These are phyloP conservation scores for Rubia yunnanensis DNA, from an alignment of 257 asterid species.

Conservation along the genomic window DNA sequence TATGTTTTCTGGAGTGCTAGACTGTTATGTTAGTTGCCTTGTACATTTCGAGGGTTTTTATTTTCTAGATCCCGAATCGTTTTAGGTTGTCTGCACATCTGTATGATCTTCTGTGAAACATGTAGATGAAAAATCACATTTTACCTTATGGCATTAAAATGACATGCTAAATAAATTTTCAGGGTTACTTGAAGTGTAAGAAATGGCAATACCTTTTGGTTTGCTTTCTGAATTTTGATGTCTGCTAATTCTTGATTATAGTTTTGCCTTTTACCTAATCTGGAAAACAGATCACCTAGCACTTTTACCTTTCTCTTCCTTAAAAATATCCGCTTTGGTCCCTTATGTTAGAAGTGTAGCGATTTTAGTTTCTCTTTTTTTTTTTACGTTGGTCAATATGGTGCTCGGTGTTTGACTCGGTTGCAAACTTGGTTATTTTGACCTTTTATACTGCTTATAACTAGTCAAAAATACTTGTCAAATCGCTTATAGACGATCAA, in stretches of 20 bases:
- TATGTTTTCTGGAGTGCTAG: not conserved
- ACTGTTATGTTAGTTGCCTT: not conserved
- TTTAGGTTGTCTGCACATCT: not conserved
- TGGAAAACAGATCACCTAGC: slow-evolving; percentile 21
- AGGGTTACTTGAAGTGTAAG: slow-evolving; percentile 14
- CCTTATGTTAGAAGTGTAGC: not conserved
- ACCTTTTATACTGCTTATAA: not conserved
- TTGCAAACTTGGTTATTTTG: not conserved
- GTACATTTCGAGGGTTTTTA: not conserved
- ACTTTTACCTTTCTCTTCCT: slow-evolving; percentile 10
- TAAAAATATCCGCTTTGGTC: not conserved
- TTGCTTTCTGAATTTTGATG: slow-evolving; percentile 8
- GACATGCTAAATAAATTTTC: not conserved
- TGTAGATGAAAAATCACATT: not conserved
- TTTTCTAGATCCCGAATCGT: not conserved
- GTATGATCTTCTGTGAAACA: not conserved
- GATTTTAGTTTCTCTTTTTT: not conserved
- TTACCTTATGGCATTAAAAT: not conserved
- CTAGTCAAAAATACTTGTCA: not conserved
- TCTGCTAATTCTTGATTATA: slow-evolving; percentile 11
- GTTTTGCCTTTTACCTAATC: slow-evolving; percentile 6
- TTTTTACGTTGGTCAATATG: not conserved
- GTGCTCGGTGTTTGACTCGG: not conserved
- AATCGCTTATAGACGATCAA: not conserved
- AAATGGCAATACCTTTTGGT: slow-evolving; percentile 13